Evolutionary conservation across 495 filamentous ascomycete species (phyloP).

Genomic region (Staphylotrichum tortipilum): DNA sequence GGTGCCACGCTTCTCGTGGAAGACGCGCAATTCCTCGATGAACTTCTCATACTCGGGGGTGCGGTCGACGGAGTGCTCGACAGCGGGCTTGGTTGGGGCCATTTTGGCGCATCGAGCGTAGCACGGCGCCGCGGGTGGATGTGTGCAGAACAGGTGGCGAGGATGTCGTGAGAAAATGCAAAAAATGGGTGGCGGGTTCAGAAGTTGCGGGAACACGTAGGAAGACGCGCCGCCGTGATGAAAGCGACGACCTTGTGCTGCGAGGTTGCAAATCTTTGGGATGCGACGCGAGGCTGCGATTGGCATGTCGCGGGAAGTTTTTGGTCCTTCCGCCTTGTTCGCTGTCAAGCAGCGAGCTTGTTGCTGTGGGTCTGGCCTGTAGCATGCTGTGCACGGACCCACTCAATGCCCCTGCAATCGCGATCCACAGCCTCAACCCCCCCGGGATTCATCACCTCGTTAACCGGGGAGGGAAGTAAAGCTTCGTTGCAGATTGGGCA

Average conservation of each 20-base stretch:
- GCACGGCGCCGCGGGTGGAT: conserved; percentile 11
- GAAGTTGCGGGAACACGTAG: background rate
- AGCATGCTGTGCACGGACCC: conserved; percentile 10
- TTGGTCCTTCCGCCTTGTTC: conserved; percentile 1
- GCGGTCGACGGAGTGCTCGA: conserved; percentile 36
- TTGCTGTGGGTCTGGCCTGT: background rate
- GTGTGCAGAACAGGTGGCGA: background rate
- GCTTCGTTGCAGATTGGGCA: too few relatives aligned
- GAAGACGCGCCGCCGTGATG: conserved; percentile 1
- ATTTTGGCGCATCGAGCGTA: conserved; percentile 23
- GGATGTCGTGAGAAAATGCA: background rate
- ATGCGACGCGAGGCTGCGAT: conserved; percentile 16
- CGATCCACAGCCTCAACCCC: too few relatives aligned
- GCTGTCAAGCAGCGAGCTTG: background rate
- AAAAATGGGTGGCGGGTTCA: background rate
- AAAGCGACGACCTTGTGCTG: background rate
- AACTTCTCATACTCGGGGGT: conserved; percentile 62
- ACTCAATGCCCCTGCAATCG: too few relatives aligned
- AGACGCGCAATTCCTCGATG: conserved; percentile 53
- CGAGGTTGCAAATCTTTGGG: conserved; percentile 2
- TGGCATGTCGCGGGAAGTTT: conserved; percentile 12
- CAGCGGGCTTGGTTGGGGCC: conserved; percentile 27
- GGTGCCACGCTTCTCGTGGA: conserved; percentile 66
- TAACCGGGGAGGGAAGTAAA: too few relatives aligned
- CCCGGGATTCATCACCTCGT: background rate